phyloP scores from a whole-genome alignment of 176 grass and related monocot species.

The Carex littledalei region DNA sequence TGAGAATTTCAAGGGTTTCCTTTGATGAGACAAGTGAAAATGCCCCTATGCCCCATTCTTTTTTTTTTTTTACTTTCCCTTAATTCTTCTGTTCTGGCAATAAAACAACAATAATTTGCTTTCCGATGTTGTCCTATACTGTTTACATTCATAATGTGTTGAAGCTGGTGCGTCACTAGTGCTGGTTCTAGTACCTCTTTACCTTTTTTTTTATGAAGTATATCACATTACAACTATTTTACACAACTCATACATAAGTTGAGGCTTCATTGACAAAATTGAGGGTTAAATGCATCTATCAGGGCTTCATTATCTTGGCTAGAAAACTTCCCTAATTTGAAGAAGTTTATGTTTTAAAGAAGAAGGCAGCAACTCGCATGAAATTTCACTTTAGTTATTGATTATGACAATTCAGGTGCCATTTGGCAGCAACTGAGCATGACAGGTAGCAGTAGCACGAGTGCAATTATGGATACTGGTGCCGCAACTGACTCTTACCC shows the following conservation, averaged over 20 bases:
- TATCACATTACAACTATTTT: background rate
- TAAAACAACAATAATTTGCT: background rate
- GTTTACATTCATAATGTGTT: background rate
- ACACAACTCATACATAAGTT: background rate
- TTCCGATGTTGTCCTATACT: background rate
- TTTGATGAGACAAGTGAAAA: background rate
- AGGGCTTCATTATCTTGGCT: background rate
- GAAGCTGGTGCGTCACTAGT: background rate
- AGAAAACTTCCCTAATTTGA: background rate
- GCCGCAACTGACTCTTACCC: constrained; percentile 61
- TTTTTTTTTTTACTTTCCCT: background rate
- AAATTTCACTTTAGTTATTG: background rate
- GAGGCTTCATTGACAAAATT: background rate
- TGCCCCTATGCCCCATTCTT: background rate
- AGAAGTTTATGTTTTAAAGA: background rate
- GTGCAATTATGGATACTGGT: constrained; percentile 21
- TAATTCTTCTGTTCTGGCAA: background rate
- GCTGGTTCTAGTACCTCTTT: background rate
- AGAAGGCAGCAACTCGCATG: background rate
- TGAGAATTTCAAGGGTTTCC: background rate
- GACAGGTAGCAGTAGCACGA: constrained; percentile 24
- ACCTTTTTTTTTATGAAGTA: background rate
- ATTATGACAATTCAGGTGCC: constrained; percentile 40
- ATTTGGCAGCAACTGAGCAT: constrained; percentile 85
- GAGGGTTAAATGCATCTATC: background rate